A percentile compares a stretch with the other conserved stretches of the same genome.
phyloP scores from a whole-genome alignment of 2,329 filamentous ascomycete genomes.

The Xylaria polymorpha region DNA sequence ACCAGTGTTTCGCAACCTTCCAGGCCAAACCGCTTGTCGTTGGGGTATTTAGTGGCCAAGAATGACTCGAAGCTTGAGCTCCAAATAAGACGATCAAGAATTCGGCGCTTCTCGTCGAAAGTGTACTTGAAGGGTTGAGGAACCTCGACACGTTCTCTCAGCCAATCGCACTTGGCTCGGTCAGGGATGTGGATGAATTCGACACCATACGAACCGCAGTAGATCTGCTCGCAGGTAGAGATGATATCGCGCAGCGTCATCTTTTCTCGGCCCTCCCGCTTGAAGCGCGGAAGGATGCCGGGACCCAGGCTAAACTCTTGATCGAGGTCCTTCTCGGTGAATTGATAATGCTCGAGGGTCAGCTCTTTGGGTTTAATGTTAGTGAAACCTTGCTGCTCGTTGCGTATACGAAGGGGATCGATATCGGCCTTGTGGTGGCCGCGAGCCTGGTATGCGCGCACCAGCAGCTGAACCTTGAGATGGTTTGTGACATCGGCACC shows the following conservation, averaged over 20 bases:
- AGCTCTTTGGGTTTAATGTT: conserved; percentile 93
- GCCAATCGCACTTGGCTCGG: conserved; percentile 97
- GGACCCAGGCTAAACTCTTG: conserved; percentile 92
- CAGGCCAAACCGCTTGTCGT: conserved; percentile 98
- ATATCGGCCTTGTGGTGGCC: conserved; percentile 99
- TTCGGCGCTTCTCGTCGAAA: conserved; percentile 96
- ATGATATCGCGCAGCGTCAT: conserved; percentile 98
- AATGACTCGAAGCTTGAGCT: conserved; percentile 97
- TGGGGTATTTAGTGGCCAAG: conserved; percentile 96
- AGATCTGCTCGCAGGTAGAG: conserved; percentile 90
- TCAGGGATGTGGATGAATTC: conserved; percentile 99
- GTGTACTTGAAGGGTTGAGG: conserved; percentile 97
- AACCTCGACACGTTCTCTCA: conserved; percentile 93
- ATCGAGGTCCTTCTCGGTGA: conserved; percentile 93
- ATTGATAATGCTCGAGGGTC: conserved; percentile 92
- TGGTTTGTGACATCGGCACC: conserved; percentile 93
- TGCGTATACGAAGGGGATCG: conserved; percentile 93
- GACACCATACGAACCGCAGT: conserved; percentile 96
- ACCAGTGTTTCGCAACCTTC: conserved; percentile 98
- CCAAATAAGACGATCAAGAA: conserved; percentile 98
- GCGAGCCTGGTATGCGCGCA: conserved; percentile 96
- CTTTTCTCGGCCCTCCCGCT: conserved; percentile 86
- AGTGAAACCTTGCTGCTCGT: conserved; percentile 83
- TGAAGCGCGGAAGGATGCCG: conserved; percentile 94
- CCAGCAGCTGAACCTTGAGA: conserved; percentile 96